Conservation (phyloP, 768 basidiomycete species). For the Hygrophorus pudorinus region DNA sequence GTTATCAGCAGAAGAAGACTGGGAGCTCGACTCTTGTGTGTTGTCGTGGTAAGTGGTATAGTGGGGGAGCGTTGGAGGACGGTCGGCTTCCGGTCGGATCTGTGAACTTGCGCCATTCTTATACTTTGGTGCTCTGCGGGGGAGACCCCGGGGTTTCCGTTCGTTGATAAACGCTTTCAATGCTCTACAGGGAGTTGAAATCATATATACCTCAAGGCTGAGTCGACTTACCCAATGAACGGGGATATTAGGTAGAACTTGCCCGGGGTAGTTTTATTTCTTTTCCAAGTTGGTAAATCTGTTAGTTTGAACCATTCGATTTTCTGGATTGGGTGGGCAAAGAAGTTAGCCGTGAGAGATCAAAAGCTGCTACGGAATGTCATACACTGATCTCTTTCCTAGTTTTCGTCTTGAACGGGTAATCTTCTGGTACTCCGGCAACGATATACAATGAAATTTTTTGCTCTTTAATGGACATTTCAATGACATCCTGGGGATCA, state of each 20-base stretch:
- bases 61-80: slow-evolving; percentile 9
- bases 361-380: slow-evolving; percentile 6
- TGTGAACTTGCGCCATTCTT: slow-evolving; percentile 7
- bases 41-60: slow-evolving; percentile 22
- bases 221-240: slow-evolving; percentile 64
- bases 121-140: slow-evolving; percentile 17
- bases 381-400: slow-evolving; percentile 96
- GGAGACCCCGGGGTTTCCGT: slow-evolving; percentile 41
- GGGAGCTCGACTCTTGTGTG: slow-evolving; percentile 57
- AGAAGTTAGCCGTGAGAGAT: slow-evolving; percentile 8
- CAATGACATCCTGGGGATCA: slow-evolving; percentile 59
- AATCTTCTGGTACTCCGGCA: slow-evolving; percentile 79
- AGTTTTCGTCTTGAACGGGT: slow-evolving; percentile 85
- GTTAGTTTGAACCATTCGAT: slow-evolving; percentile 91
- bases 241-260: slow-evolving; percentile 95
- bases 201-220: neutral
- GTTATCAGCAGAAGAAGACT: slow-evolving; percentile 51
- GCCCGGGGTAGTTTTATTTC: slow-evolving; percentile 53
- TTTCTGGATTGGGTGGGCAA: slow-evolving; percentile 50
- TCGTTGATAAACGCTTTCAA: slow-evolving; percentile 62
- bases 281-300: slow-evolving; percentile 91
- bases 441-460: slow-evolving; percentile 87
- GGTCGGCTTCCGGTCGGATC: slow-evolving; percentile 8
- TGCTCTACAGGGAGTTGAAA: slow-evolving; percentile 26
- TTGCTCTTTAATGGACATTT: slow-evolving; percentile 84